phyloP scores from a whole-genome alignment of 306 rosid species.

The Quercus alba region DNA sequence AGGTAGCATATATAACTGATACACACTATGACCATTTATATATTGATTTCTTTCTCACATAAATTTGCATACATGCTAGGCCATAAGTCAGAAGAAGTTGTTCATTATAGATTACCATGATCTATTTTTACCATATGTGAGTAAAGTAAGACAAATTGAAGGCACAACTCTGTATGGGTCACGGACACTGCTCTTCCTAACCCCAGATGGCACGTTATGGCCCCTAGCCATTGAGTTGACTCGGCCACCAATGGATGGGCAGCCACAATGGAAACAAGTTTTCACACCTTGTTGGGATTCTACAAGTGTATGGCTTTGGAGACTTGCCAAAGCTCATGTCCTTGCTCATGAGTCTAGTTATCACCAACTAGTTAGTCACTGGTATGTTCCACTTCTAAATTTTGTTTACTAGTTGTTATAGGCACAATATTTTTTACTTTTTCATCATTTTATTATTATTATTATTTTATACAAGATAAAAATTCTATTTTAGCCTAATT shows the following conservation, averaged over 20 bases:
- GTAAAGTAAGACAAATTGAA: constrained; percentile 48
- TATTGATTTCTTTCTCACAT: not conserved
- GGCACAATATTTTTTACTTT: too few species aligned
- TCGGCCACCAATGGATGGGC: constrained; percentile 62
- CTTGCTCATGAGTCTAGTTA: constrained; percentile 80
- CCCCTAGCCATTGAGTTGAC: constrained; percentile 70
- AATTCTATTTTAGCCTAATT: too few species aligned
- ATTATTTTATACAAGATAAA: too few species aligned
- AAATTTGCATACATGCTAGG: constrained; percentile 35
- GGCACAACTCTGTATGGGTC: constrained; percentile 81
- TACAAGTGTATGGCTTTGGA: constrained; percentile 82
- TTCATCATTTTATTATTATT: too few species aligned
- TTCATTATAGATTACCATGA: constrained; percentile 82
- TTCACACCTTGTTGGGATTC: constrained; percentile 54
- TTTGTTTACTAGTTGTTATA: not conserved
- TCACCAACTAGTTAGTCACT: constrained; percentile 86
- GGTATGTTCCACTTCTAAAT: constrained; percentile 34
- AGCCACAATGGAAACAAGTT: constrained; percentile 70
- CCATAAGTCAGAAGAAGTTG: constrained; percentile 60
- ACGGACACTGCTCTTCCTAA: constrained; percentile 62
- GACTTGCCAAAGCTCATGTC: constrained; percentile 81
- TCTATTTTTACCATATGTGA: constrained; percentile 58
- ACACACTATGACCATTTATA: not conserved
- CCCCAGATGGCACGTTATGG: constrained; percentile 39
- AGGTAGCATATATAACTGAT: constrained; percentile 15